Evolutionary conservation across 2,329 filamentous ascomycete genomes (phyloP).

Genomic region (Trichoderma sp.): DNA sequence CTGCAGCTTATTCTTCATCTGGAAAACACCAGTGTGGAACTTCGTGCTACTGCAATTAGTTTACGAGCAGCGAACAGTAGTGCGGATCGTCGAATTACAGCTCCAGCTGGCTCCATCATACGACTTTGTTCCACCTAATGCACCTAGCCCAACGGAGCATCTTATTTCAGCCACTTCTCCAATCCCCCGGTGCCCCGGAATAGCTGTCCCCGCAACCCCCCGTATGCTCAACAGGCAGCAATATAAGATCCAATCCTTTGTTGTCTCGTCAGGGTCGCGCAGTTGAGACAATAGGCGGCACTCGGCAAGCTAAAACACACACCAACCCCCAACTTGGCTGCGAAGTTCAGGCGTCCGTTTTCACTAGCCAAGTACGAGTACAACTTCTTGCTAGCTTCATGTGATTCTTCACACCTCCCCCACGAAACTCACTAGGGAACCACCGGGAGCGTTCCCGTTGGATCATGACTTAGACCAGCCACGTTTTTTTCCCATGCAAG

Average conservation of each 20-base stretch:
- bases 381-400: not conserved
- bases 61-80: not conserved
- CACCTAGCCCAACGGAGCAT: not conserved
- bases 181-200: constrained; percentile 4
- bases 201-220: not conserved
- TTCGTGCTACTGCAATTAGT: not conserved
- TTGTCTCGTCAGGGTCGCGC: not conserved
- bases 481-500: constrained; percentile 7
- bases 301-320: not conserved
- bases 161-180: not conserved
- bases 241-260: not conserved
- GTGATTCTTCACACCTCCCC: not conserved
- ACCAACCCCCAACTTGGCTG: not conserved
- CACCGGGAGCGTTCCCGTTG: constrained; percentile 13
- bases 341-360: not conserved
- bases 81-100: not conserved
- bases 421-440: not conserved
- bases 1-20: not conserved
- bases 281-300: not conserved
- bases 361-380: not conserved
- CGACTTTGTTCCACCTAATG: not conserved
- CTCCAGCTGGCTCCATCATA: not conserved
- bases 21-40: not conserved
- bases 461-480: not conserved
- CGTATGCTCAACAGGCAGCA: constrained; percentile 2